These are phyloP conservation scores for Dipodascus albidus DNA, from an alignment of 805 yeast species.

Conservation along the genomic window DNA sequence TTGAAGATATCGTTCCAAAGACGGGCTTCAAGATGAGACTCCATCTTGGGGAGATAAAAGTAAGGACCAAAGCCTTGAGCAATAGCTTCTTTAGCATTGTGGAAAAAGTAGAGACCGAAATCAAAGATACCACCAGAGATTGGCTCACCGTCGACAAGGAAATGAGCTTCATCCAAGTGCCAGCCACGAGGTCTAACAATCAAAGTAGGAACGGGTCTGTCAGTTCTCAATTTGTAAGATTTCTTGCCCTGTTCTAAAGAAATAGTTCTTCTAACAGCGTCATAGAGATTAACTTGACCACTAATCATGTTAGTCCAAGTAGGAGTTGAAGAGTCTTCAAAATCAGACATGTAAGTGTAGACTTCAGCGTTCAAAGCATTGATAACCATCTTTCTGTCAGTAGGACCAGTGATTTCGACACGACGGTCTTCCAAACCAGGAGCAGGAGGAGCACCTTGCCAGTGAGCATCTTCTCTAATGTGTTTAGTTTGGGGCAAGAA, in stretches of 20 bases:
- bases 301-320: conserved; percentile 57
- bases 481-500: conserved; percentile 53
- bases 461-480: conserved; percentile 52
- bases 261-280: conserved; percentile 51
- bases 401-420: conserved; percentile 68
- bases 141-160: conserved; percentile 56
- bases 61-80: conserved; percentile 56
- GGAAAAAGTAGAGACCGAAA: conserved; percentile 59
- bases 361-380: conserved; percentile 60
- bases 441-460: conserved; percentile 63
- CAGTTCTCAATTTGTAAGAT: conserved; percentile 42
- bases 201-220: conserved; percentile 39
- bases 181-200: conserved; percentile 55
- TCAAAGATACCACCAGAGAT: conserved; percentile 57
- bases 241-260: conserved; percentile 27
- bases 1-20: conserved; percentile 66
- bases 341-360: conserved; percentile 67
- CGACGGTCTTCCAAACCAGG: conserved; percentile 61
- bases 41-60: conserved; percentile 68
- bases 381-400: conserved; percentile 66
- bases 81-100: conserved; percentile 50
- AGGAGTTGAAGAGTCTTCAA: conserved; percentile 63
- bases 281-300: conserved; percentile 61
- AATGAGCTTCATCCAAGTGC: conserved; percentile 60
- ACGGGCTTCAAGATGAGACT: conserved; percentile 64